Evolutionary conservation across 2,329 filamentous ascomycete genomes (phyloP), one percentile per base, ranked within the genome.

Genomic region (Cladophialophora yegresii): DNA sequence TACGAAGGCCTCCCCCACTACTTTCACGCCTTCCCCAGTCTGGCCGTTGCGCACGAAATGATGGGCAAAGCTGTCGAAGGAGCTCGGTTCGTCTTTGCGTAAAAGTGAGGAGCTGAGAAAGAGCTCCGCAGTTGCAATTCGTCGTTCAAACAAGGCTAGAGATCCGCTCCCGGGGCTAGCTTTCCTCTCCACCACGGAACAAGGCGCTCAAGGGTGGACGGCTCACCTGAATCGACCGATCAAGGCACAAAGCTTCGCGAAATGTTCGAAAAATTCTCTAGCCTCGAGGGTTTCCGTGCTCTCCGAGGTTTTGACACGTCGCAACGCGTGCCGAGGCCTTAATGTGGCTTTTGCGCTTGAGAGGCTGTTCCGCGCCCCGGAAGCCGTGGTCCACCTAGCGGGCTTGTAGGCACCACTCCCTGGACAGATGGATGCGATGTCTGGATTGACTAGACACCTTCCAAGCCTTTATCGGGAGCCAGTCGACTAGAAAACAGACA

Each of bases 1-100:
- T 81, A 79, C 68, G 68, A 74, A 0, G 80, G 79, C 0, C 71
- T 80, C 58, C 79, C 79, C 5, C 80, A 82, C 70, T 76, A 74
- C 40, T 77, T 69, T 55, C 67, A 69, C 36, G 63, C 61, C 57
- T 69, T 69, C 56, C 65, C 65, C 3, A 58, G n/a, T 26, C 58
- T 67, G 22, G 55, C 20, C 16, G 55, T 62, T 47, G 65, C 67
- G 23, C 65, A 66, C 51, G 65, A 67, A 36, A 60, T 62, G 58
- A 68, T 69, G 67, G 66, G 55, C n/a, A 66, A 61, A 50, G 58
- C 63, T 5, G 63, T 69, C 6, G 63, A 69, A 28, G 67, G 65
- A 23, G 63, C 58, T 12, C 51, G 63, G n/a, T 69, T 69, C 45
- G 60, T 69, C 26, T 43, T 69, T 36, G 59, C 58, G 40, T 56